Evolutionary conservation across 345 rosid species (phyloP).

Genomic region (Arabis alpina): DNA sequence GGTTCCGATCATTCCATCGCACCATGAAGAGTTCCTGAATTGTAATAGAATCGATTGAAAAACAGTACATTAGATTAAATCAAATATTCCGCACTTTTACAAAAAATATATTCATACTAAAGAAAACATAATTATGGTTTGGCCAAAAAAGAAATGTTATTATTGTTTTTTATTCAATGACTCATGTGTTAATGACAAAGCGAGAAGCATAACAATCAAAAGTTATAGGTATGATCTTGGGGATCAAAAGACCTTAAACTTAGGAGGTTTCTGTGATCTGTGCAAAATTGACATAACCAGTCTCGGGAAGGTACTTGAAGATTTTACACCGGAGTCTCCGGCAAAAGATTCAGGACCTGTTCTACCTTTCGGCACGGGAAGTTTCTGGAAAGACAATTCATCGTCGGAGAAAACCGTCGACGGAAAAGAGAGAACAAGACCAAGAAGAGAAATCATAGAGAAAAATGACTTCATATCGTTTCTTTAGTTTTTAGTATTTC

Average conservation of each 20-base stretch:
- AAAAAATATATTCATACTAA: too few relatives aligned
- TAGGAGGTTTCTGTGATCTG: slow-evolving; percentile 38
- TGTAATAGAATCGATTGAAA: neutral
- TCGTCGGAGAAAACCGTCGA: slow-evolving; percentile 38
- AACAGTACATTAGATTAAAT: too few relatives aligned
- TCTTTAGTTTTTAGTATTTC: neutral
- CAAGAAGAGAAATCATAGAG: slow-evolving; percentile 3
- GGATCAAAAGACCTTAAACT: slow-evolving; percentile 12
- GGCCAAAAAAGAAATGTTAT: too few relatives aligned
- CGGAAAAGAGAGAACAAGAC: slow-evolving; percentile 26
- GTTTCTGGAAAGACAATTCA: slow-evolving; percentile 29
- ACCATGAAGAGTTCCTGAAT: slow-evolving; percentile 38
- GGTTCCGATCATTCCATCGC: slow-evolving; percentile 45
- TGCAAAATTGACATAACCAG: slow-evolving; percentile 40
- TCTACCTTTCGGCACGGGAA: slow-evolving; percentile 39
- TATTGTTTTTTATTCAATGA: too few relatives aligned
- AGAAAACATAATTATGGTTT: neutral
- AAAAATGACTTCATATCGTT: slow-evolving; percentile 9
- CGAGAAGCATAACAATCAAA: too few relatives aligned
- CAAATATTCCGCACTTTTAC: too few relatives aligned
- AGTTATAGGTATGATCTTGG: neutral
- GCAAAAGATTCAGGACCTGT: slow-evolving; percentile 45
- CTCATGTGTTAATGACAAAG: too few relatives aligned
- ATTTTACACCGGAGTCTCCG: slow-evolving; percentile 50
- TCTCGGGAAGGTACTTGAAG: slow-evolving; percentile 42